These are phyloP conservation scores for Irpex sp. DNA, from an alignment of 1,284 basidiomycete species.

Conservation along the genomic window DNA sequence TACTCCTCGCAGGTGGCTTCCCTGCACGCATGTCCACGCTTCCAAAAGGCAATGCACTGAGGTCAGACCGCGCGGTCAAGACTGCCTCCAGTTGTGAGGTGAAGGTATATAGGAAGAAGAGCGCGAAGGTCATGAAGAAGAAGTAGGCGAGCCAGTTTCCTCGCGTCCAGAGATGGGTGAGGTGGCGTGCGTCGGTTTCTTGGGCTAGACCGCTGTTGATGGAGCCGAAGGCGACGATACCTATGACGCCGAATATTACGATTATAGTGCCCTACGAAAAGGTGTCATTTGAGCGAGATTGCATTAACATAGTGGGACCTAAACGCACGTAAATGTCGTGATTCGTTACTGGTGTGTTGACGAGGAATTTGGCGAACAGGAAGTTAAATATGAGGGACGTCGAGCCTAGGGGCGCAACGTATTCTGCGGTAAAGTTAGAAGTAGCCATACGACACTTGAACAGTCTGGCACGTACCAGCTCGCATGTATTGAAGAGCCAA, in stretches of 20 bases:
- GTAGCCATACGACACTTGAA: neutral
- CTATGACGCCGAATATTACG: conserved; percentile 78
- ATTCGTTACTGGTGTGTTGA: conserved; percentile 75
- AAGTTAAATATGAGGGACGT: conserved; percentile 87
- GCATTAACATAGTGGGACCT: too few relatives aligned
- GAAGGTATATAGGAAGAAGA: conserved; percentile 61
- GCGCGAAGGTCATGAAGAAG: conserved; percentile 68
- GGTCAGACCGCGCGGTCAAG: conserved; percentile 58
- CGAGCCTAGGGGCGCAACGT: conserved; percentile 79
- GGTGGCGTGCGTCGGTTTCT: conserved; percentile 64
- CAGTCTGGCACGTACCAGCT: conserved; percentile 43
- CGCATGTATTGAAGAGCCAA: conserved; percentile 84
- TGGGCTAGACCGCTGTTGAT: conserved; percentile 70
- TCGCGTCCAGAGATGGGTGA: conserved; percentile 79
- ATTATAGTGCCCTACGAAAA: conserved; percentile 74
- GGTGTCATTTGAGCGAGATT: too few relatives aligned
- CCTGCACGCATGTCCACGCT: conserved; percentile 28
- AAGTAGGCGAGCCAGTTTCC: conserved; percentile 87
- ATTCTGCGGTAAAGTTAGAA: conserved; percentile 44
- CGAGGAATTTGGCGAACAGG: conserved; percentile 77
- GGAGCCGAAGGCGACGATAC: conserved; percentile 81
- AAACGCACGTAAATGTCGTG: conserved; percentile 70
- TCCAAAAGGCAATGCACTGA: conserved; percentile 51
- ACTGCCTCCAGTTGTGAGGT: conserved; percentile 63
- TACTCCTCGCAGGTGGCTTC: conserved; percentile 20